These are phyloP conservation scores for Aspergillus diversus DNA, from an alignment of 495 filamentous ascomycete species.

Conservation along the genomic window DNA sequence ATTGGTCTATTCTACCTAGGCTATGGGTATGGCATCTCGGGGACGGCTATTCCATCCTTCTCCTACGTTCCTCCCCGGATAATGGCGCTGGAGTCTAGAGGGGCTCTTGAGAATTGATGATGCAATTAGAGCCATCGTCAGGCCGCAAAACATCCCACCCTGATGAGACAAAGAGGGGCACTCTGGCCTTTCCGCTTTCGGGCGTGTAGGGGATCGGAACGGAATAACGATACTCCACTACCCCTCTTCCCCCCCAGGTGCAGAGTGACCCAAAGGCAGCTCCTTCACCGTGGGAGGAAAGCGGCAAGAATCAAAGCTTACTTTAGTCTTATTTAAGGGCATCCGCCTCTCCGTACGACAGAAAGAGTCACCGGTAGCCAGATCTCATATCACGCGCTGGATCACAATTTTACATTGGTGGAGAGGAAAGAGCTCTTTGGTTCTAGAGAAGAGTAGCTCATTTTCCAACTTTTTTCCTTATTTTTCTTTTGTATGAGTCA, in stretches of 20 bases:
- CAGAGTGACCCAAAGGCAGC: neutral
- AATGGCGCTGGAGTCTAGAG: conserved; percentile 12
- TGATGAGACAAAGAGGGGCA: conserved; percentile 21
- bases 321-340: conserved; percentile 4
- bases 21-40: conserved; percentile 18
- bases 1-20: conserved; percentile 28
- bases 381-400: conserved; percentile 24
- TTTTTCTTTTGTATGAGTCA: neutral
- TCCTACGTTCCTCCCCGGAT: conserved; percentile 11
- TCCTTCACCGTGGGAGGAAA: conserved; percentile 1
- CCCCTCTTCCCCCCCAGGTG: conserved; percentile 14
- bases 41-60: conserved; percentile 11
- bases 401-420: conserved; percentile 22
- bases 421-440: neutral
- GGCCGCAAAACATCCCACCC: conserved; percentile 1
- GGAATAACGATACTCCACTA: conserved; percentile 23
- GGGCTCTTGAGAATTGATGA: conserved; percentile 15
- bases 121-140: conserved; percentile 14
- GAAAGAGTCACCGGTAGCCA: conserved; percentile 31
- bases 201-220: conserved; percentile 6
- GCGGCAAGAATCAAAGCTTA: conserved; percentile 3
- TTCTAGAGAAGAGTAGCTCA: neutral
- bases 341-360: conserved; percentile 19
- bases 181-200: conserved; percentile 26
- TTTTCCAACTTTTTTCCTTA: neutral